Conservation (phyloP, 2,329 filamentous ascomycete species). For the Xylariaceae sp. region DNA sequence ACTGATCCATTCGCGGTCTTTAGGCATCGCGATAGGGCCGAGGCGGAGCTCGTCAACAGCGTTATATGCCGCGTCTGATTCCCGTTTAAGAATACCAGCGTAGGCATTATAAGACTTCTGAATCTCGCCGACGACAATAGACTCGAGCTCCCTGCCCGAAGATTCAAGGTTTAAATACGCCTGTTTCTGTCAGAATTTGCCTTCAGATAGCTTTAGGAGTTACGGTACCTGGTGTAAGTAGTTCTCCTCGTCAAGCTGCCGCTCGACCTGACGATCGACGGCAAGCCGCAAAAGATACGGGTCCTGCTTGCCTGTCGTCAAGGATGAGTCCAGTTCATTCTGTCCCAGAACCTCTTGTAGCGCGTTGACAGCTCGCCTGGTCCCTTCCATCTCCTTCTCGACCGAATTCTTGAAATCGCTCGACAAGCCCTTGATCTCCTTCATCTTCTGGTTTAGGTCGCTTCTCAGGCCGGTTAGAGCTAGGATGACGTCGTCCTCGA, state of each 20-base stretch:
- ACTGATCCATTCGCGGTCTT: slow-evolving; percentile 85
- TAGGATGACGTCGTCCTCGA: slow-evolving; percentile 88
- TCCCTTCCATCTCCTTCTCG: slow-evolving; percentile 89
- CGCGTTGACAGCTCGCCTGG: slow-evolving; percentile 74
- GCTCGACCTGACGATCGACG: slow-evolving; percentile 88
- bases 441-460: slow-evolving; percentile 94
- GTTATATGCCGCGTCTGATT: slow-evolving; percentile 79
- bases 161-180: slow-evolving; percentile 93
- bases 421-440: slow-evolving; percentile 92
- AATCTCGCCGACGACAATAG: slow-evolving; percentile 95
- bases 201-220: not conserved
- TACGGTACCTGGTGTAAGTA: slow-evolving; percentile 82
- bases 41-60: slow-evolving; percentile 79
- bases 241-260: slow-evolving; percentile 94
- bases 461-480: slow-evolving; percentile 83
- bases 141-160: slow-evolving; percentile 91
- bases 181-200: slow-evolving; percentile 47
- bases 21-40: slow-evolving; percentile 89
- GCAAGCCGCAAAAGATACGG: slow-evolving; percentile 84
- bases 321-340: slow-evolving; percentile 74
- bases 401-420: slow-evolving; percentile 97
- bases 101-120: slow-evolving; percentile 98
- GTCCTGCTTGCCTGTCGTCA: slow-evolving; percentile 83
- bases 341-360: slow-evolving; percentile 82
- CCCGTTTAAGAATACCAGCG: slow-evolving; percentile 86